A percentile compares a stretch with the other conserved stretches of the same genome.
These are phyloP conservation scores for Colletotrichum higginsianum DNA, from an alignment of 2,329 filamentous ascomycete species.

Conservation along the genomic window DNA sequence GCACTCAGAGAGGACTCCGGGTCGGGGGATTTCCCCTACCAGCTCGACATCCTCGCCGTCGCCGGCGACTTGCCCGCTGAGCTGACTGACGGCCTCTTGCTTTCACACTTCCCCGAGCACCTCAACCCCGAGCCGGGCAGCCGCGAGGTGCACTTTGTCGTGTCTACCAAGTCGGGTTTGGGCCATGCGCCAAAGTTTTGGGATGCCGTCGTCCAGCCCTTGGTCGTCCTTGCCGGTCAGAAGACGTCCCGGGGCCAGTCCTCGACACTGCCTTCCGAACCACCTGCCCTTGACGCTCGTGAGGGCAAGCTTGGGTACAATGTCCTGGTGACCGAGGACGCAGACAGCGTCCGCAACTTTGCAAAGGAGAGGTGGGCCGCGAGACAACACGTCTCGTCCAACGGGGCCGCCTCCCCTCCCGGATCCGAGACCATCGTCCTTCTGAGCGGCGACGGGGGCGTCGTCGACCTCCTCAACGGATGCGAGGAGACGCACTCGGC, in stretches of 20 bases:
- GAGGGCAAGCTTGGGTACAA: conserved; percentile 56
- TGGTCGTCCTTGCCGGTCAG: conserved; percentile 62
- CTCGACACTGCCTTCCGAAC: conserved; percentile 1
- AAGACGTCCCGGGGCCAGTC: conserved; percentile 22
- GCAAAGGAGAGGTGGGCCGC: conserved; percentile 59
- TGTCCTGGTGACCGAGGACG: conserved; percentile 74
- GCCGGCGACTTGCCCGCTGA: conserved; percentile 54
- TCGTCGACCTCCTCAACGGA: conserved; percentile 86
- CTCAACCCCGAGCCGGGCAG: conserved; percentile 43
- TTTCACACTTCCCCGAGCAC: conserved; percentile 57
- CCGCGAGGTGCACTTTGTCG: conserved; percentile 70
- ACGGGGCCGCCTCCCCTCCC: conserved; percentile 31
- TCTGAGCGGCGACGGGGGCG: conserved; percentile 88
- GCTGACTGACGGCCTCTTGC: conserved; percentile 54
- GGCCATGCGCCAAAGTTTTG: conserved; percentile 71
- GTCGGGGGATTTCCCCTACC: conserved; percentile 47
- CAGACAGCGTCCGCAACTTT: conserved; percentile 76
- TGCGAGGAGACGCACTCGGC: conserved; percentile 48
- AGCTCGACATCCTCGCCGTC: conserved; percentile 48
- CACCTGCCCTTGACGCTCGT: conserved; percentile 18
- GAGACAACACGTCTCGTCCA: conserved; percentile 44
- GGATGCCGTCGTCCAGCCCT: conserved; percentile 66
- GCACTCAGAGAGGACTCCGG: conserved; percentile 55
- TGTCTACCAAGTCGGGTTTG: conserved; percentile 78
- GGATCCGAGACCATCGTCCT: conserved; percentile 75